Conservation (phyloP, 768 basidiomycete species). For the button mushroom (Agaricus bisporus) region DNA sequence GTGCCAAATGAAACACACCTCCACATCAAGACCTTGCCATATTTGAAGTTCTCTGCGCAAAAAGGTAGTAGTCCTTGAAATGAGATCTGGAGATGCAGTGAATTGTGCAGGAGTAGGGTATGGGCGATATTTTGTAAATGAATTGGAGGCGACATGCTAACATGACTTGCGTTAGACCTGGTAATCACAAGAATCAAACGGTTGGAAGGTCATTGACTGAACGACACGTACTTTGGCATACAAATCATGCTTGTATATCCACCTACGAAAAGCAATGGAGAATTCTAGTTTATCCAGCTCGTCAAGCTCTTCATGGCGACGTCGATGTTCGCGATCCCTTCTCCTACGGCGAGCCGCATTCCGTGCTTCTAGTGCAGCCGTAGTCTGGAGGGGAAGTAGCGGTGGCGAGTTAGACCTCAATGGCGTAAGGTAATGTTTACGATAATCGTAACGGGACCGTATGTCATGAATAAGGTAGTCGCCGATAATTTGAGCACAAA, state of each 20-base stretch:
- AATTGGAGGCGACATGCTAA: slow-evolving; percentile 89
- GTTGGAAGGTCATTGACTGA: slow-evolving; percentile 1
- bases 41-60: slow-evolving; percentile 81
- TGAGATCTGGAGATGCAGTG: slow-evolving; percentile 63
- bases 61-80: slow-evolving; percentile 74
- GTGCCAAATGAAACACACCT: slow-evolving; percentile 40
- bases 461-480: slow-evolving; percentile 76
- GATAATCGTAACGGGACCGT: slow-evolving; percentile 73
- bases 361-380: slow-evolving; percentile 22
- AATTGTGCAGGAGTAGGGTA: slow-evolving; percentile 87
- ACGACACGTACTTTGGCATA: slow-evolving; percentile 71
- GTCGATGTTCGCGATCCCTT: slow-evolving; percentile 38
- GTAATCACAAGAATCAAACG: slow-evolving; percentile 9
- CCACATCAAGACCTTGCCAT: slow-evolving; percentile 87
- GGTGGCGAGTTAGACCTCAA: slow-evolving; percentile 39
- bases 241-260: slow-evolving; percentile 74
- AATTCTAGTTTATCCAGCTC: slow-evolving; percentile 68
- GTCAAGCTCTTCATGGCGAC: slow-evolving; percentile 42
- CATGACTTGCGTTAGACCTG: slow-evolving; percentile 2
- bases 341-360: slow-evolving; percentile 21
- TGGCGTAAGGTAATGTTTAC: slow-evolving; percentile 73
- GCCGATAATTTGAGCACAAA: slow-evolving; percentile 64
- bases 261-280: slow-evolving; percentile 65
- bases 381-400: slow-evolving; percentile 20
- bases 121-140: slow-evolving; percentile 81